Conservation (phyloP, 768 basidiomycete genomes). For the Russula sp. region DNA sequence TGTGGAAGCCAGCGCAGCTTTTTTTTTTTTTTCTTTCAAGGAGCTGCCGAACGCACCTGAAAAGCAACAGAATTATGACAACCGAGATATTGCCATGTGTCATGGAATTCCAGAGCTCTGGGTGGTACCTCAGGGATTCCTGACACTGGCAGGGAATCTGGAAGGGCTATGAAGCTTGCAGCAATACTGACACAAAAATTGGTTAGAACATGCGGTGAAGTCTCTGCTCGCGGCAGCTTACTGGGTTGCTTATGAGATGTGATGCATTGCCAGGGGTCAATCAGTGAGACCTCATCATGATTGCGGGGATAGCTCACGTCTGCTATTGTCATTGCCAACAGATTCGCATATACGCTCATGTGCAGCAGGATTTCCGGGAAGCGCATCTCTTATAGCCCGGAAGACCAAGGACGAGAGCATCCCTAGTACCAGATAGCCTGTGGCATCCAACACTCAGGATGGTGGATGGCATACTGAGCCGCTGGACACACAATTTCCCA, state of each 20-base stretch:
- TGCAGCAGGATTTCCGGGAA: conserved; percentile 48
- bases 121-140: conserved; percentile 38
- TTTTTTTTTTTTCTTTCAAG: background rate
- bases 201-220: background rate
- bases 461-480: too few relatives aligned
- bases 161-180: conserved; percentile 53
- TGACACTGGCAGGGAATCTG: conserved; percentile 31
- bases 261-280: background rate
- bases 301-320: conserved; percentile 46
- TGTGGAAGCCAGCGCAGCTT: background rate
- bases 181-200: conserved; percentile 41
- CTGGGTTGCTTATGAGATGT: conserved; percentile 49
- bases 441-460: too few relatives aligned
- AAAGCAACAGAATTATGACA: conserved; percentile 47
- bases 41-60: conserved; percentile 40
- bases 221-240: conserved; percentile 27
- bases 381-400: conserved; percentile 56
- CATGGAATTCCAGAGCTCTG: conserved; percentile 58
- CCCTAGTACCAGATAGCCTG: conserved; percentile 60
- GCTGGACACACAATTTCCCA: conserved; percentile 51
- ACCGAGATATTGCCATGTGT: conserved; percentile 75
- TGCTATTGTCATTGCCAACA: conserved; percentile 59
- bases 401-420: conserved; percentile 62
- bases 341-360: conserved; percentile 64
- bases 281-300: conserved; percentile 1